Base-by-base conservation (phyloP, 176 grass and related monocot species). In the Neostapfia colusana region DNA sequence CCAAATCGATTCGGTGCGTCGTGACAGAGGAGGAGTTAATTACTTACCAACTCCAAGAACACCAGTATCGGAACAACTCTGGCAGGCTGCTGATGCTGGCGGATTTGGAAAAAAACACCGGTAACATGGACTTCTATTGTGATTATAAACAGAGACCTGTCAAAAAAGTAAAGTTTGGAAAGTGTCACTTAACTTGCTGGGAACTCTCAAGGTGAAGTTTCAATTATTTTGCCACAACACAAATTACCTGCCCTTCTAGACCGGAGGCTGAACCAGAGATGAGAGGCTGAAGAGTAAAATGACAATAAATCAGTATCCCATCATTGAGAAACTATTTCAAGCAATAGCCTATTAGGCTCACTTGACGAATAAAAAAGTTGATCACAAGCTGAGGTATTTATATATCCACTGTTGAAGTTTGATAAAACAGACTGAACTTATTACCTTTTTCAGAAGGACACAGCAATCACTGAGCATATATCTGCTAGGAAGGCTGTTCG, bases 391-490 rank as follows among this genome's bases (percentile, higher is more conserved):
- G n/a, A n/a, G n/a, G n/a, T n/a, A n/a, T n/a, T n/a, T n/a, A n/a
- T n/a, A n/a, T n/a, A n/a, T n/a, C n/a, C n/a, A n/a, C n/a, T n/a
- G n/a, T n/a, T n/a, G n/a, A n/a, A n/a, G n/a, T n/a, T n/a, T n/a
- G n/a, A n/a, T n/a, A n/a, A n/a, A n/a, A n/a, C n/a, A n/a, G 34
- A 43, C 1, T 2, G 54, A 56, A 55, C 57, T 42, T 42, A 43
- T 31, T 87, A 97, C 95, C 91, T 97, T 97, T 35, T 90, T 74
- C 38, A 97, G 69, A 24, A 97, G 79, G 50, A 91, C 86, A 88
- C 95, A 97, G 57, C 91, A 97, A 82, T 97, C 95, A 62, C 75
- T 97, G 73, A 97, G 89, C 95, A 97, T 91, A 73, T 97, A 97
- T 26, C 95, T 82, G 57, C 78, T 93, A 72, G 95, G 89, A 81